Percentiles rank a stretch among this genome's conserved stretches.
Evolutionary conservation across 176 grass and related monocot genomes (phyloP).

Genomic region (Musa itinerans): DNA sequence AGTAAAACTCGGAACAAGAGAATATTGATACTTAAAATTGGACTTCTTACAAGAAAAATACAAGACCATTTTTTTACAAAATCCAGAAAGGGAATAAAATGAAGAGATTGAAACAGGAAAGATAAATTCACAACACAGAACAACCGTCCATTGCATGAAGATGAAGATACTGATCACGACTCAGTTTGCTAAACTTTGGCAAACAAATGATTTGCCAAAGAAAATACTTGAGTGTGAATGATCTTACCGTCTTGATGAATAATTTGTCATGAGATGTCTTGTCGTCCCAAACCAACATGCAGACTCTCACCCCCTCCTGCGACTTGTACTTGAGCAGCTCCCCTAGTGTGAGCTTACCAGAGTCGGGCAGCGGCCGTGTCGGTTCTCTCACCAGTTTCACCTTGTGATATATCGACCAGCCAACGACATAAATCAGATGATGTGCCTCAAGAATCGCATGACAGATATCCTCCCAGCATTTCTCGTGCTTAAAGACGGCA

Average conservation of each 20-base stretch:
- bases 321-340: slow-evolving; percentile 97
- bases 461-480: slow-evolving; percentile 98
- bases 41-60: too few species aligned
- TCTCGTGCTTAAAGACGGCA: slow-evolving; percentile 47
- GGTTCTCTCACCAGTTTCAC: slow-evolving; percentile 68
- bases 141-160: not conserved
- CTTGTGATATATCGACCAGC: slow-evolving; percentile 92
- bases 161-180: not conserved
- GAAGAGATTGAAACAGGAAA: not conserved
- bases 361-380: slow-evolving; percentile 36
- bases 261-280: slow-evolving; percentile 96
- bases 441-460: slow-evolving; percentile 91
- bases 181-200: not conserved
- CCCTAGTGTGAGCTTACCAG: slow-evolving; percentile 49
- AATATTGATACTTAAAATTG: too few species aligned
- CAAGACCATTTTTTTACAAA: not conserved
- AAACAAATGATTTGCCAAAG: slow-evolving; percentile 4
- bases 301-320: slow-evolving; percentile 87
- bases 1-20: too few species aligned
- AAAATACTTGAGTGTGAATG: not conserved
- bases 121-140: not conserved
- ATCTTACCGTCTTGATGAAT: slow-evolving; percentile 77
- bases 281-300: slow-evolving; percentile 6
- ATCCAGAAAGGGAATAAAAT: not conserved
- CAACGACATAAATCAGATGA: slow-evolving; percentile 93